Conservation (phyloP, 2,329 filamentous ascomycete genomes). For the Aspergillus ustus region DNA sequence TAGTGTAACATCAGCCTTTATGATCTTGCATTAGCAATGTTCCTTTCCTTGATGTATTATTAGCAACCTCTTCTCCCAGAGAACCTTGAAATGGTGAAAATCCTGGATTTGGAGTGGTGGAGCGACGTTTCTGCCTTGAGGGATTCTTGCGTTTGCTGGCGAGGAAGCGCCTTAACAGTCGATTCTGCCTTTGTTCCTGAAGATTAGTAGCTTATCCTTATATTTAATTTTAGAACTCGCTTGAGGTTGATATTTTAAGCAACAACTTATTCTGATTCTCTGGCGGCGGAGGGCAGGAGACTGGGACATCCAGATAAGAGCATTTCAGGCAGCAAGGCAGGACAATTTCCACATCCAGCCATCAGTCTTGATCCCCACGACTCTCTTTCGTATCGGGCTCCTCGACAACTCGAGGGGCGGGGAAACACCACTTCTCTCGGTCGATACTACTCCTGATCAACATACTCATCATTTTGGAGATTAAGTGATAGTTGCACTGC, state of each 20-base stretch:
- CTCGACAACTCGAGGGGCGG: neutral
- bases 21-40: constrained; percentile 1
- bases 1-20: constrained; percentile 5
- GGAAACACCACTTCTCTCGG: neutral
- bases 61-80: neutral
- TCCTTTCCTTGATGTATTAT: neutral
- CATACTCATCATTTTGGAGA: neutral
- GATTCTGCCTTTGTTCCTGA: constrained; percentile 11
- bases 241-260: constrained; percentile 8
- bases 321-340: constrained; percentile 5
- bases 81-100: neutral
- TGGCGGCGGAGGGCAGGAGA: neutral
- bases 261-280: neutral
- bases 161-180: neutral
- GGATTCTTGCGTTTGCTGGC: neutral
- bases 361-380: neutral
- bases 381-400: neutral
- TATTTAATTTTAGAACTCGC: constrained; percentile 11
- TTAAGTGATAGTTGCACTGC: neutral
- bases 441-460: neutral
- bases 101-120: neutral
- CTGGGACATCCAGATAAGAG: neutral
- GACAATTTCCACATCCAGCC: neutral
- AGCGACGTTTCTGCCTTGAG: constrained; percentile 15
- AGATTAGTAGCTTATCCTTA: constrained; percentile 6